Percentiles rank a stretch among this genome's conserved stretches.
Evolutionary conservation across 441 rosid species (phyloP).

Genomic region (Erodium moschatum): DNA sequence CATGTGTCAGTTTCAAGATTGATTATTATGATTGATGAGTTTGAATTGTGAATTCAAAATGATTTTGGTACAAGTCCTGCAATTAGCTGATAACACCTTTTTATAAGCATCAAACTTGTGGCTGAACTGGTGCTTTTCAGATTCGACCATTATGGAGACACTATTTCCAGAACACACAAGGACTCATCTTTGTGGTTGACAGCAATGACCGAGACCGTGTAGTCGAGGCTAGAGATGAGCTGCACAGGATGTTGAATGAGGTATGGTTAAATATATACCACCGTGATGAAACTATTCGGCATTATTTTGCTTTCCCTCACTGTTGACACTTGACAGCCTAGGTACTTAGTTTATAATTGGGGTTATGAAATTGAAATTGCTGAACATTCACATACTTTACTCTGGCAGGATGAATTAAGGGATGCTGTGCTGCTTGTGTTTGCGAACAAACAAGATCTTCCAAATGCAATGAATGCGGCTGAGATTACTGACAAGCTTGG

Average conservation of each 20-base stretch:
- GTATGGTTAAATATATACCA: too few species aligned
- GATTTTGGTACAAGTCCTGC: not conserved
- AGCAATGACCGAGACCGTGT: conserved; percentile 49
- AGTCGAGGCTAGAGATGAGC: conserved; percentile 25
- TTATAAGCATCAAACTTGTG: too few species aligned
- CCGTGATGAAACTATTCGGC: not conserved
- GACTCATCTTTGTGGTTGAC: conserved; percentile 58
- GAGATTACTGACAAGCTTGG: conserved; percentile 59
- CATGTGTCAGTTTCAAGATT: too few species aligned
- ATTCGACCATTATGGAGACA: conserved; percentile 61
- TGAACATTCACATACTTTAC: not conserved
- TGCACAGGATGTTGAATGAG: conserved; percentile 56
- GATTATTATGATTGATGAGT: too few species aligned
- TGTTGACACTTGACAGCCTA: too few species aligned
- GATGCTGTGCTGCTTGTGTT: conserved; percentile 43
- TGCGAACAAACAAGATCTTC: conserved; percentile 63
- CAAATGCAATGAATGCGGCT: conserved; percentile 45
- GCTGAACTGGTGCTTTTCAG: conserved; percentile 17
- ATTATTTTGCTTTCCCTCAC: not conserved
- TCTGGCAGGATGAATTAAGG: conserved; percentile 39
- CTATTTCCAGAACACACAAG: conserved; percentile 56
- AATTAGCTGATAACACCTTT: too few species aligned
- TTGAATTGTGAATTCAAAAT: not conserved
- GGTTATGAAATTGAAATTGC: not conserved
- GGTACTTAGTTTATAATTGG: not conserved